Evolutionary conservation across 371 early-diverging fungal genomes (phyloP).

Genomic region (Funneliformis caledonium): DNA sequence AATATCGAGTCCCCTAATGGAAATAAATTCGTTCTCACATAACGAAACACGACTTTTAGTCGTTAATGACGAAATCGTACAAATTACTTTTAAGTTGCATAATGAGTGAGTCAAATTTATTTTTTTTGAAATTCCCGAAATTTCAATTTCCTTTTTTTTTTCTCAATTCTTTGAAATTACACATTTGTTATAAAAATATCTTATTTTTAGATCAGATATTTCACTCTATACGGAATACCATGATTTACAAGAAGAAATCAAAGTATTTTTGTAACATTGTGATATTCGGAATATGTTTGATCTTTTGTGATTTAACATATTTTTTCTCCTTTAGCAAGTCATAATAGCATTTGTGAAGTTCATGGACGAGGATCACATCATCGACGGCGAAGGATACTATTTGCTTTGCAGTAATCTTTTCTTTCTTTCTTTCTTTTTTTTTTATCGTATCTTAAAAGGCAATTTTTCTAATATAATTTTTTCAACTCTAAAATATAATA

Average conservation of each 20-base stretch:
- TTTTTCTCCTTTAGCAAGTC: background rate
- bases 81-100: background rate
- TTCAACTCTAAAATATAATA: background rate
- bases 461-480: background rate
- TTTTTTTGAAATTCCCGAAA: background rate
- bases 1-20: background rate
- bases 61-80: background rate
- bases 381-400: conserved; percentile 7
- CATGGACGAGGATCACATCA: conserved; percentile 3
- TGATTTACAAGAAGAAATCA: conserved; percentile 8
- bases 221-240: background rate
- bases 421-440: background rate
- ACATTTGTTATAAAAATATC: background rate
- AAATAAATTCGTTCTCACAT: background rate
- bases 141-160: no score
- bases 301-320: background rate
- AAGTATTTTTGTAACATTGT: background rate
- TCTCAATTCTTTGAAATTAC: background rate
- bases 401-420: conserved; percentile 4
- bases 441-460: background rate
- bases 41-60: conserved; percentile 20
- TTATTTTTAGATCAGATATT: background rate
- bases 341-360: conserved; percentile 7
- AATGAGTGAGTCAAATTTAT: background rate
- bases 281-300: background rate